Percentiles rank a stretch among this genome's conserved stretches.
Evolutionary conservation across 2,329 filamentous ascomycete species (phyloP).

Genomic region (Aureobasidium melanogenum): DNA sequence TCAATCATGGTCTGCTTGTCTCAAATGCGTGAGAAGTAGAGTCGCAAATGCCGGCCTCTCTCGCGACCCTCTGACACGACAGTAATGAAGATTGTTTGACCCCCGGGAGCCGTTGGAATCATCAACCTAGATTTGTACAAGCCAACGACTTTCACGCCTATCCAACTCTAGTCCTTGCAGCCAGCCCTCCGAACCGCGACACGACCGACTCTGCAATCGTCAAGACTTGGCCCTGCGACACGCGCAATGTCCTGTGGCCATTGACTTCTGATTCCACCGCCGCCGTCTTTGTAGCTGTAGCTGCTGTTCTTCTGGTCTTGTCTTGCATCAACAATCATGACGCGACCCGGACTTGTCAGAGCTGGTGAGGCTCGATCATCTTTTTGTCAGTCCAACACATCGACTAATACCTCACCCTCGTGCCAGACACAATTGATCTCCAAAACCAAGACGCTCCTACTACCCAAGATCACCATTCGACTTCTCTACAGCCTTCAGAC

Average conservation of each 20-base stretch:
- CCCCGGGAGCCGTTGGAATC: background rate
- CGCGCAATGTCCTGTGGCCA: background rate
- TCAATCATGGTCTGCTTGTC: background rate
- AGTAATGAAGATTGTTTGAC: background rate
- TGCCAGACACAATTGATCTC: conserved; percentile 83
- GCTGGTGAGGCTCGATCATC: conserved; percentile 9
- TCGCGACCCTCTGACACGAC: background rate
- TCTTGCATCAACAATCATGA: conserved; percentile 12
- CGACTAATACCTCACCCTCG: background rate
- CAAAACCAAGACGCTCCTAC: conserved; percentile 77
- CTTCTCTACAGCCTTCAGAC: conserved; percentile 42
- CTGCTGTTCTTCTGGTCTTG: background rate
- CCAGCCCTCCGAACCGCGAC: background rate
- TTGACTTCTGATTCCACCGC: background rate
- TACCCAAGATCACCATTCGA: conserved; percentile 67
- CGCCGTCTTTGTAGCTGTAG: background rate
- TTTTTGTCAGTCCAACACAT: background rate
- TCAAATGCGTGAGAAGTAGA: background rate
- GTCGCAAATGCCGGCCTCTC: background rate
- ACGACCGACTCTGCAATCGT: background rate
- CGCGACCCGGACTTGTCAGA: conserved; percentile 16
- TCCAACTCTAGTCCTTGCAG: background rate
- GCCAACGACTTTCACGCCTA: background rate
- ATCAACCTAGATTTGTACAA: background rate
- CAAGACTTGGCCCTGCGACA: background rate